phyloP scores from a whole-genome alignment of 345 rosid species.

The Hibiscus syriacus region DNA sequence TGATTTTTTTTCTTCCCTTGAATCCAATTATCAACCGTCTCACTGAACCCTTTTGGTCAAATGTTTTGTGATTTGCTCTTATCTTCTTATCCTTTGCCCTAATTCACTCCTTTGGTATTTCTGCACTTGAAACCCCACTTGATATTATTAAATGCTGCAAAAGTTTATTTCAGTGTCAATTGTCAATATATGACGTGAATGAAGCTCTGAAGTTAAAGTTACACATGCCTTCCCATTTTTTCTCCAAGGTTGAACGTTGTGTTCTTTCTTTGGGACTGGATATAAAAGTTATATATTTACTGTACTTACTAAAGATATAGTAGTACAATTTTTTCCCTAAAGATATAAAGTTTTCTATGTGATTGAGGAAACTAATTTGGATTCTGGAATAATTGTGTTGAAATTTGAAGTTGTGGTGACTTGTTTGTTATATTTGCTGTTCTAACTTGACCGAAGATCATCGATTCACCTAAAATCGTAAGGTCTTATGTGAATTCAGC shows the following conservation, averaged over 20 bases:
- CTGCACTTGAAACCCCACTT: neutral
- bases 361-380: neutral
- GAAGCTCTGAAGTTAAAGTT: neutral
- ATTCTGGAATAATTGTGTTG: neutral
- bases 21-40: neutral
- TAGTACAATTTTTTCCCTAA: neutral
- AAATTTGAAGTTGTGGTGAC: neutral
- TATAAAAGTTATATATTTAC: neutral
- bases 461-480: neutral
- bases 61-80: no score
- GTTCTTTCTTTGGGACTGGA: neutral
- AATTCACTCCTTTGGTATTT: neutral
- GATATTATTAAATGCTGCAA: neutral
- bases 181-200: neutral
- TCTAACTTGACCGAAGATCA: neutral
- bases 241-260: neutral
- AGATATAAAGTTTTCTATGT: neutral
- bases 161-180: neutral
- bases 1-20: neutral
- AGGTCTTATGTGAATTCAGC: neutral
- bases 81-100: neutral
- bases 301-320: neutral
- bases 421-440: neutral
- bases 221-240: neutral
- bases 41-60: neutral